Percentiles rank a stretch among this genome's conserved stretches.
These are phyloP conservation scores for Schizosaccharomyces lindneri DNA, from an alignment of 805 yeast species.

Conservation along the genomic window DNA sequence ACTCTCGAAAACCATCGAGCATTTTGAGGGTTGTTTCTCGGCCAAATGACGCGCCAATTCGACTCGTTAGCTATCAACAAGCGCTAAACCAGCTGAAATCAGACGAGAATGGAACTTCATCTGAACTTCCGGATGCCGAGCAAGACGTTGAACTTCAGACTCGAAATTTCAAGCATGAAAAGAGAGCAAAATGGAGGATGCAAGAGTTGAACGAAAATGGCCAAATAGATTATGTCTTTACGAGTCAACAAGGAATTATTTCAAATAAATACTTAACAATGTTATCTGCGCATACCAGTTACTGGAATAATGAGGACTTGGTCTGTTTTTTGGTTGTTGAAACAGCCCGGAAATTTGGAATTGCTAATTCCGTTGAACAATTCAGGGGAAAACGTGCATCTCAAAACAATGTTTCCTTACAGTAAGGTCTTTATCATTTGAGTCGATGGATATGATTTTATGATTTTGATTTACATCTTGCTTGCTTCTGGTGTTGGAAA, in stretches of 20 bases:
- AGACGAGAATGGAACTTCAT: neutral
- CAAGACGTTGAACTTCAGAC: slow-evolving; percentile 9
- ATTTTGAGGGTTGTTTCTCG: neutral
- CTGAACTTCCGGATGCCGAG: neutral
- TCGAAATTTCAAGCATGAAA: slow-evolving; percentile 9
- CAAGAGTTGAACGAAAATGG: slow-evolving; percentile 44
- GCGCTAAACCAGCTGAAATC: neutral
- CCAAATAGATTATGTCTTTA: slow-evolving; percentile 58
- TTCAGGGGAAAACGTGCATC: neutral
- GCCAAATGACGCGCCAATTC: neutral
- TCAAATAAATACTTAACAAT: slow-evolving; percentile 64
- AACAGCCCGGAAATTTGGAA: neutral
- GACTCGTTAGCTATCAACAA: neutral
- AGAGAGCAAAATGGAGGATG: slow-evolving; percentile 18
- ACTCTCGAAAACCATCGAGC: neutral
- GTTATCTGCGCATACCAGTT: slow-evolving; percentile 68
- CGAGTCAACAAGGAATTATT: slow-evolving; percentile 34
- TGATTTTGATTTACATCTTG: too few relatives aligned
- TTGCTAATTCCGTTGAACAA: neutral
- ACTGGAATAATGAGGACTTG: slow-evolving; percentile 67
- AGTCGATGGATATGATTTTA: too few relatives aligned
- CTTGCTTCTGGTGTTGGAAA: too few relatives aligned
- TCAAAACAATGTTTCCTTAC: too few relatives aligned
- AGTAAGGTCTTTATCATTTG: too few relatives aligned
- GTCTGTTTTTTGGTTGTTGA: slow-evolving; percentile 30